These are phyloP conservation scores for Suillus sp. DNA, from an alignment of 768 basidiomycete genomes.

Conservation along the genomic window DNA sequence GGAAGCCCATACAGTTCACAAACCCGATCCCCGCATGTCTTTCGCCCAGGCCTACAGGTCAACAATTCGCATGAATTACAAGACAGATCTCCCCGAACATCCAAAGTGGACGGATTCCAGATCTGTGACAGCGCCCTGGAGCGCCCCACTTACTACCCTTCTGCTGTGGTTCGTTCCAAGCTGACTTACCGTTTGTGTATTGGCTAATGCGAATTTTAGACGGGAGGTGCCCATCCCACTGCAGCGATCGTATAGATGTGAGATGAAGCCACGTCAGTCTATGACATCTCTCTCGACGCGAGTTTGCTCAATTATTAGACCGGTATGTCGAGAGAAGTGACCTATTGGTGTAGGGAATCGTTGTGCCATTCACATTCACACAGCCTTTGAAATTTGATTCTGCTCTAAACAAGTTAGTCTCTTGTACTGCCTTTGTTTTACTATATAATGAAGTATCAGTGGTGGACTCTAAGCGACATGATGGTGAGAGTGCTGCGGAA, in stretches of 20 bases:
- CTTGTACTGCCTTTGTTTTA: background rate
- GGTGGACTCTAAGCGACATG: background rate
- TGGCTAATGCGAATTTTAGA: background rate
- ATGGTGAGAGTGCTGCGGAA: background rate
- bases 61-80: slow-evolving; percentile 16
- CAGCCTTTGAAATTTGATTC: background rate
- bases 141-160: background rate
- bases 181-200: background rate
- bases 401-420: background rate
- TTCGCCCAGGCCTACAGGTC: background rate
- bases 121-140: background rate
- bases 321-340: background rate
- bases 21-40: background rate
- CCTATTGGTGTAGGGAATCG: background rate
- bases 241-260: background rate
- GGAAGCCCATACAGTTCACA: background rate
- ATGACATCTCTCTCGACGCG: background rate
- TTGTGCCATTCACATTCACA: too few relatives aligned
- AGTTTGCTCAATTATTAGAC: background rate
- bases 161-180: background rate
- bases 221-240: background rate
- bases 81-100: slow-evolving; percentile 9
- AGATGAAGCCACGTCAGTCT: background rate
- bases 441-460: background rate
- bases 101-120: background rate